Evolutionary conservation across 1,284 basidiomycete genomes (phyloP).

Genomic region (Omphalotus olearius): DNA sequence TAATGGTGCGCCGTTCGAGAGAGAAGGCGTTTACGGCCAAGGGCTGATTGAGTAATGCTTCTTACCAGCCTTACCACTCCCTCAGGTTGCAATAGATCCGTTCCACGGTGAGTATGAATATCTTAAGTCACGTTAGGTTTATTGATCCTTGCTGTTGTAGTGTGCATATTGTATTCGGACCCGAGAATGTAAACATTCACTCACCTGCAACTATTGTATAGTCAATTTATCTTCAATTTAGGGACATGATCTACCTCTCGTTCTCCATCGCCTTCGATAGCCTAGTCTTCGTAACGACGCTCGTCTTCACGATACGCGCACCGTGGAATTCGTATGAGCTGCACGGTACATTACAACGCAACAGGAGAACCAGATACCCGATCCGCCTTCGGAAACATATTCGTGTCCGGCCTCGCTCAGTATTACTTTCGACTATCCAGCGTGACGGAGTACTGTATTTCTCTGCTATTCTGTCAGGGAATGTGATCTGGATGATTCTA

Average conservation of each 20-base stretch:
- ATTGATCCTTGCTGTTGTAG: slow-evolving; percentile 9
- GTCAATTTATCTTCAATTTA: not conserved
- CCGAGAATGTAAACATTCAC: slow-evolving; percentile 19
- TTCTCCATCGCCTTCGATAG: slow-evolving; percentile 24
- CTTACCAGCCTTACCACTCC: slow-evolving; percentile 20
- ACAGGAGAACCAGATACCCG: too few species aligned
- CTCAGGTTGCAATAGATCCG: slow-evolving; percentile 19
- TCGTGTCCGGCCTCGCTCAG: not conserved
- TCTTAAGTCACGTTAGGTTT: not conserved
- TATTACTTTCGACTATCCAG: slow-evolving; percentile 18
- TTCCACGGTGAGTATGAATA: slow-evolving; percentile 21
- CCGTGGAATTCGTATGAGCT: too few species aligned
- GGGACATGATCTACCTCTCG: slow-evolving; percentile 26
- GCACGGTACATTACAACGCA: too few species aligned
- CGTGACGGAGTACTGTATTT: slow-evolving; percentile 25
- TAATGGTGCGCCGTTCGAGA: slow-evolving; percentile 14
- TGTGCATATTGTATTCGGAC: slow-evolving; percentile 24
- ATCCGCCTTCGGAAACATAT: too few species aligned
- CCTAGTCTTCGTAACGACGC: slow-evolving; percentile 23
- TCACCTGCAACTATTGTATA: not conserved
- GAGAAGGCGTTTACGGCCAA: not conserved
- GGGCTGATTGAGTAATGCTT: not conserved
- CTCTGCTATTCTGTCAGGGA: slow-evolving; percentile 23
- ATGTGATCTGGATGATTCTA: slow-evolving; percentile 25
- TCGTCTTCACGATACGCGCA: slow-evolving; percentile 16